A percentile compares a stretch with the other conserved stretches of the same genome.
These are phyloP conservation scores for Escallonia rubra DNA, from an alignment of 129 eudicot genomes.

Conservation along the genomic window DNA sequence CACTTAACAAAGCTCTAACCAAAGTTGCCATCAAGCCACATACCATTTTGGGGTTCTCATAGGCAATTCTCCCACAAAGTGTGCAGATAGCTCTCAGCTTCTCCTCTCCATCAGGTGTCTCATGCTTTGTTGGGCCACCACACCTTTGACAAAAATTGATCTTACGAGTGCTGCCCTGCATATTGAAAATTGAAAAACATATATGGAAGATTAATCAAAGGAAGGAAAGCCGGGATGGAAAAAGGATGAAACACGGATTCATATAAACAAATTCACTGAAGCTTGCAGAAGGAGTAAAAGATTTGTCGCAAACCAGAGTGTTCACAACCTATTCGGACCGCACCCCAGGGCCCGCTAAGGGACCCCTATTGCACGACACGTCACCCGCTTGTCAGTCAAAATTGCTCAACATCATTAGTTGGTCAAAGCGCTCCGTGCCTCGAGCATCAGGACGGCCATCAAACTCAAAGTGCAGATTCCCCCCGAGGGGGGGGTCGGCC, in stretches of 20 bases:
- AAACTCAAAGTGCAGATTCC: background rate
- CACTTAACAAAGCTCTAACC: background rate
- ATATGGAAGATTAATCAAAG: background rate
- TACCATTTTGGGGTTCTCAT: slow-evolving; percentile 97
- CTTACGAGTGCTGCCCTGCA: slow-evolving; percentile 65
- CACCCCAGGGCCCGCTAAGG: no score
- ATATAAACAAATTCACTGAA: background rate
- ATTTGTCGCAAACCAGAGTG: background rate
- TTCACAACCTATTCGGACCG: no score
- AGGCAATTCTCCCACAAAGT: slow-evolving; percentile 70
- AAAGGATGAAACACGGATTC: background rate
- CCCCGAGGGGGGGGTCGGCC: no score
- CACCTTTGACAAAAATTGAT: slow-evolving; percentile 84
- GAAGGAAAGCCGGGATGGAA: background rate
- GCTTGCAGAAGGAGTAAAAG: background rate
- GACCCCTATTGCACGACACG: no score
- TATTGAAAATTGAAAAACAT: slow-evolving; percentile 19
- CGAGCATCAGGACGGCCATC: background rate
- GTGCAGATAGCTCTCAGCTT: slow-evolving; percentile 86
- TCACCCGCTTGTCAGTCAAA: no score
- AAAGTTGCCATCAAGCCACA: background rate
- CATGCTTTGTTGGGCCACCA: slow-evolving; percentile 78
- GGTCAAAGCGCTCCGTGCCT: background rate
- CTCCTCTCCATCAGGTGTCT: slow-evolving; percentile 94
- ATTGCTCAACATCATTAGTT: no score